Conservation (phyloP, 2,329 filamentous ascomycete genomes). For the Huntiella abstrusa region DNA sequence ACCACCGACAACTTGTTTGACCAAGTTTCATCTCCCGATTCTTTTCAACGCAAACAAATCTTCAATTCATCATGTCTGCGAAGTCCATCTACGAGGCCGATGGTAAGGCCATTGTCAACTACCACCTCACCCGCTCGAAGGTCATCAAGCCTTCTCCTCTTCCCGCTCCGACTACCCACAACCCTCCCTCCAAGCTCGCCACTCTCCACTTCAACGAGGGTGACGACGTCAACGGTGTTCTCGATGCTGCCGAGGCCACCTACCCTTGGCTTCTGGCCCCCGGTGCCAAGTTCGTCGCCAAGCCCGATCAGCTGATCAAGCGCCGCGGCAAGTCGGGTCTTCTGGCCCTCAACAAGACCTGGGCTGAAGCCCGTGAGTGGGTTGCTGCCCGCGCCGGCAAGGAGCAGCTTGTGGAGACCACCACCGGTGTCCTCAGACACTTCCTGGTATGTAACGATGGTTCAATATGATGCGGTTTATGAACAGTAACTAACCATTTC, state of each 20-base stretch:
- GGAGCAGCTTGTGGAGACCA: constrained; percentile 80
- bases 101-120: constrained; percentile 99
- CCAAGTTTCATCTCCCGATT: constrained; percentile 3
- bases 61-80: constrained; percentile 27
- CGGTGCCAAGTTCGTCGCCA: constrained; percentile 87
- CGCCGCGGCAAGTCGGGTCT: constrained; percentile 97
- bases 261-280: constrained; percentile 84
- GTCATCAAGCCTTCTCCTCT: constrained; percentile 97
- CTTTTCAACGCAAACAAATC: constrained; percentile 16
- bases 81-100: constrained; percentile 98
- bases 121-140: constrained; percentile 93
- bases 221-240: constrained; percentile 60
- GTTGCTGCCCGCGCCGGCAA: constrained; percentile 83
- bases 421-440: constrained; percentile 71
- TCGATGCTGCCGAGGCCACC: constrained; percentile 88
- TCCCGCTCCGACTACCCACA: constrained; percentile 67
- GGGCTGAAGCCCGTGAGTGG: constrained; percentile 87
- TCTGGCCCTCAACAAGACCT: constrained; percentile 89
- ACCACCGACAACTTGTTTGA: not conserved
- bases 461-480: too few species aligned
- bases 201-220: constrained; percentile 87
- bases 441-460: constrained; percentile 43
- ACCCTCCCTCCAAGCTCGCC: constrained; percentile 75
- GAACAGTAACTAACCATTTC: not conserved
- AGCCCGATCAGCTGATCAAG: constrained; percentile 99